Base-by-base conservation (phyloP, 805 yeast genomes). In the Cephaloascus fragrans region DNA sequence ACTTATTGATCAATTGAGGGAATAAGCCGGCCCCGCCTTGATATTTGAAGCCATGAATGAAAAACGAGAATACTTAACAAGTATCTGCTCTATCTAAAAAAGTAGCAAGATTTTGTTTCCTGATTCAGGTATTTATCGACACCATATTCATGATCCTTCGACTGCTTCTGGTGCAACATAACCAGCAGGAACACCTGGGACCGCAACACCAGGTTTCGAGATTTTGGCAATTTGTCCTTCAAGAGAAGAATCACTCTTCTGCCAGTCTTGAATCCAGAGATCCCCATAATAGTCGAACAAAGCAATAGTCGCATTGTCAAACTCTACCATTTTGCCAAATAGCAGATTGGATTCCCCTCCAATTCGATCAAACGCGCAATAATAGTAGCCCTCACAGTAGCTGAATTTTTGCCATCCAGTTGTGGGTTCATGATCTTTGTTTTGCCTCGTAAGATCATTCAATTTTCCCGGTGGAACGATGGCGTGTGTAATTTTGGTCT, bases 211-310 rank as follows among this genome's bases (percentile, higher is more conserved):
- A n/a, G n/a, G n/a, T n/a, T n/a, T n/a, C n/a, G n/a, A n/a, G n/a
- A n/a, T n/a, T n/a, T n/a, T n/a, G n/a, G n/a, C n/a, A n/a, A n/a
- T n/a, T n/a, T n/a, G n/a, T n/a, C n/a, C n/a, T n/a, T n/a, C n/a
- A n/a, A n/a, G n/a, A n/a, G n/a, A n/a, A n/a, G n/a, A 23, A 23
- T 12, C 28, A 23, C 10, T 6, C 12, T 12, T 23, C 10, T 12
- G 28, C 28, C 28, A 23, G 28, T 23, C 28, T 12, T 23, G 28
- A 32, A 72, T 71, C 83, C 83, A 77, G 5, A 75, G 46, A 35
- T 68, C 70, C 32, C 80, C 81, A 37, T 67, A 57, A 39, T 60
- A 65, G 23, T 62, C 55, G 50, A 64, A 70, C 37, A 57, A 53
- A 14, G 51, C 16, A 31, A 29, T 39, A 4, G 44, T 41, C 2